Evolutionary conservation across 495 filamentous ascomycete genomes (phyloP), one percentile per base, ranked within the genome.

Genomic region (Cercophora newfieldiana): DNA sequence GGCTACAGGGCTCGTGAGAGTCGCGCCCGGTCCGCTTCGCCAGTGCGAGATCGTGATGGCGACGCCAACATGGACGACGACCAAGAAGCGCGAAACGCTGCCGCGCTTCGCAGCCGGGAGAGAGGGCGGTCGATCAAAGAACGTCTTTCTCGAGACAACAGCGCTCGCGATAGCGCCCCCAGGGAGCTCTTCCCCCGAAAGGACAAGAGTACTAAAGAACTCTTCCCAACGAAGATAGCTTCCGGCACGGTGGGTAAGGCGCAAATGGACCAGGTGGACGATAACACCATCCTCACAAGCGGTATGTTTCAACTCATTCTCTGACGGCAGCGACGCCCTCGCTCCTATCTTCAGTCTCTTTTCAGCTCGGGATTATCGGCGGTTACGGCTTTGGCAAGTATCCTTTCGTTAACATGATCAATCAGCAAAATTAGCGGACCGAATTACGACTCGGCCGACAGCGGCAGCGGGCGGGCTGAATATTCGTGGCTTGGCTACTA

Each of bases 11-110:
- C 86, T 59, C 84, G 89, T n/a, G n/a, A n/a, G n/a, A n/a, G n/a
- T n/a, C n/a, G n/a, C 47, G 83, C 90, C 66, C 86, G 82, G 37
- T 82, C 83, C 81, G 89, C 90, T 16, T 97, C 93, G 3, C 93
- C 93, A 3, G 76, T 75, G 2, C 82, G 88, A 24, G 86, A 89
- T 61, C 83, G 85, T n/a, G 86, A 89, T 67, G 84, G 84, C 16
- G 81, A 83, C 21, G 79, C 80, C 29, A 77, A 77, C 16, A 83
- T 85, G 71, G 80, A 82, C 44, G 61, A 77, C 22, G 71, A 75
- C 29, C 67, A 67, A 25, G 67, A 72, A 33, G 67, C 75, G 3
- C 69, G 76, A 54, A 63, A 73, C 48, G 67, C 75, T 29, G 67
- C 71, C 19, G 69, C 69, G 30, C 49, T 75, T 58, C 75, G 76